phyloP scores from a whole-genome alignment of 2,329 filamentous ascomycete genomes.

The Ophiostoma sp. region DNA sequence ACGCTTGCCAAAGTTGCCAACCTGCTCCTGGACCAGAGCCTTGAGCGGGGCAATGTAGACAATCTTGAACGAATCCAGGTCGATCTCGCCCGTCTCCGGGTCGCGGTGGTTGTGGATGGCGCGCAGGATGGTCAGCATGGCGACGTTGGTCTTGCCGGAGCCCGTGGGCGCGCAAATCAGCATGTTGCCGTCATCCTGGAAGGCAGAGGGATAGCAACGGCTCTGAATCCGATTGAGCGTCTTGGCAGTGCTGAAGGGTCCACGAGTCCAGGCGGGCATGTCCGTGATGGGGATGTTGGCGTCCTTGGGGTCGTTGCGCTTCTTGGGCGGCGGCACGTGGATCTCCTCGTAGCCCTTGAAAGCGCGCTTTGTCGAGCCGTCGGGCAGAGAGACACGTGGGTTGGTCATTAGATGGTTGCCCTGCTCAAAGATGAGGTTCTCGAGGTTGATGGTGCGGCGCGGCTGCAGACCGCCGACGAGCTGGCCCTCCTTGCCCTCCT shows the following conservation, averaged over 20 bases:
- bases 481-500: conserved; percentile 58
- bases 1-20: conserved; percentile 93
- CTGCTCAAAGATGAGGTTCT: conserved; percentile 95
- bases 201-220: conserved; percentile 86
- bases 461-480: conserved; percentile 84
- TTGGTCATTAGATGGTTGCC: conserved; percentile 99
- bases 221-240: conserved; percentile 95
- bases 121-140: conserved; percentile 93
- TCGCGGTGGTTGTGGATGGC: conserved; percentile 96
- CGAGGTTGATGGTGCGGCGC: conserved; percentile 83
- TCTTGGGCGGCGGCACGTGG: conserved; percentile 90
- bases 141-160: conserved; percentile 97
- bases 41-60: conserved; percentile 97
- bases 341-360: conserved; percentile 99
- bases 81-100: conserved; percentile 85
- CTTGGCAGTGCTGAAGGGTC: conserved; percentile 81
- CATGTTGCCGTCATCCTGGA: conserved; percentile 94
- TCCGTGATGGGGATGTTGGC: conserved; percentile 79
- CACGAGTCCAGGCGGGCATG: conserved; percentile 87
- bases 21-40: conserved; percentile 94
- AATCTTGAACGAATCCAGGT: conserved; percentile 96
- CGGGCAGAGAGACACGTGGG: conserved; percentile 86
- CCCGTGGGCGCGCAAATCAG: conserved; percentile 96
- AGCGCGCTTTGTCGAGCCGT: conserved; percentile 89
- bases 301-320: conserved; percentile 77